Evolutionary conservation across 257 asterid species (phyloP).

Genomic region (Solanum sitiens): DNA sequence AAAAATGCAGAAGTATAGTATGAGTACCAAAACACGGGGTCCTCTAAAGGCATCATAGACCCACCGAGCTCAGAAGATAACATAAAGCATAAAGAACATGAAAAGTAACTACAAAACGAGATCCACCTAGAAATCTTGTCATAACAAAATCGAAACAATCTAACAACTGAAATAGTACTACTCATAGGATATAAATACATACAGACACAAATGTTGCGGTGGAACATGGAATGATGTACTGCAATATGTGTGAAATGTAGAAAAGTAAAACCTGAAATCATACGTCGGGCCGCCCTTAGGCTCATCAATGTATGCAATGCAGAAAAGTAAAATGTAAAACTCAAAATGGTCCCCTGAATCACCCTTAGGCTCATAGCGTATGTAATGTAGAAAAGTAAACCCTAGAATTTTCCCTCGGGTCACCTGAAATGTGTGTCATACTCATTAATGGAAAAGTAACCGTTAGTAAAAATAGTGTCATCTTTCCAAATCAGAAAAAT

Average conservation of each 20-base stretch:
- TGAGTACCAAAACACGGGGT: neutral
- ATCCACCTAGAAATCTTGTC: neutral
- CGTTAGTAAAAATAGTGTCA: neutral
- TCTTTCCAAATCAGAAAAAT: neutral
- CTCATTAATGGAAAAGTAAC: neutral
- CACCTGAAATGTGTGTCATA: neutral
- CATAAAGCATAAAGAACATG: neutral
- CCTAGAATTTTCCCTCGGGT: neutral
- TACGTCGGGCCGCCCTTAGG: neutral
- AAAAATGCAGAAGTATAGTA: neutral
- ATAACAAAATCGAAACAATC: neutral
- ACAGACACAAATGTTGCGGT: neutral
- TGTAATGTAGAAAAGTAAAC: neutral
- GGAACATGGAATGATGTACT: neutral
- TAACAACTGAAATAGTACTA: neutral
- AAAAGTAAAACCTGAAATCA: neutral
- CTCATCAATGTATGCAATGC: neutral
- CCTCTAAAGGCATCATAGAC: neutral
- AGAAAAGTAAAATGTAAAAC: neutral
- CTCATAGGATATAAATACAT: neutral
- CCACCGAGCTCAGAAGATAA: neutral
- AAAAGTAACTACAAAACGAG: neutral
- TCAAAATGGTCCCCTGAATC: neutral
- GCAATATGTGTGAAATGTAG: neutral
- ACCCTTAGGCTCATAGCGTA: neutral